Conservation (phyloP, 192 early-diverging fungal genomes). For the Coemansia sp. region DNA sequence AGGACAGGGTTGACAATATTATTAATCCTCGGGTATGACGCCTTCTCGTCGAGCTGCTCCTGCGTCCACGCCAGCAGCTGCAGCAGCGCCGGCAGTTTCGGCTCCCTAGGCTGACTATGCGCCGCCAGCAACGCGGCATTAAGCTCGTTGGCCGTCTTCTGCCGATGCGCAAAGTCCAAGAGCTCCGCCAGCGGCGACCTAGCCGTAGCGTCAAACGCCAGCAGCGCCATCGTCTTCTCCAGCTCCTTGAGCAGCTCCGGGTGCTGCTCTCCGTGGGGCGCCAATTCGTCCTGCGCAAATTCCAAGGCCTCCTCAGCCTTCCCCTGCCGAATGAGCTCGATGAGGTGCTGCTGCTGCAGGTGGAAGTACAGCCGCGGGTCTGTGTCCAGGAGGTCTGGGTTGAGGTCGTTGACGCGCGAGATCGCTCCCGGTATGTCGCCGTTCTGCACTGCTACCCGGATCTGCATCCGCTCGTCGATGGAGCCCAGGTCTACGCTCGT, state of each 20-base stretch:
- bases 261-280: slow-evolving; percentile 94
- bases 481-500: slow-evolving; percentile 81
- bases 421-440: slow-evolving; percentile 94
- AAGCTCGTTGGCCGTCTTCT: slow-evolving; percentile 91
- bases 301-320: slow-evolving; percentile 80
- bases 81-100: slow-evolving; percentile 87
- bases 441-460: slow-evolving; percentile 86
- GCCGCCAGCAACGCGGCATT: slow-evolving; percentile 90
- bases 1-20: slow-evolving; percentile 82
- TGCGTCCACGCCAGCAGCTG: slow-evolving; percentile 95
- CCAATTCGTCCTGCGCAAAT: slow-evolving; percentile 97
- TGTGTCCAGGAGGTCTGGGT: slow-evolving; percentile 96
- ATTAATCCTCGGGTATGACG: slow-evolving; percentile 81
- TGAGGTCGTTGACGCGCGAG: slow-evolving; percentile 96
- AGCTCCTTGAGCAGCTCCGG: slow-evolving; percentile 95
- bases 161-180: slow-evolving; percentile 84
- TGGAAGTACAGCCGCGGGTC: slow-evolving; percentile 95
- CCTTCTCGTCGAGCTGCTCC: slow-evolving; percentile 84
- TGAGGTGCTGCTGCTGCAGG: slow-evolving; percentile 94
- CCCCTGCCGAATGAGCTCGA: slow-evolving; percentile 90
- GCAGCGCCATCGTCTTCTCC: slow-evolving; percentile 93
- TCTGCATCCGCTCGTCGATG: slow-evolving; percentile 95
- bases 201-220: slow-evolving; percentile 82
- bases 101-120: slow-evolving; percentile 91
- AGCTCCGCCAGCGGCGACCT: slow-evolving; percentile 76